Base-by-base conservation (phyloP, 148 eudicot genomes). In the Drosera capensis region DNA sequence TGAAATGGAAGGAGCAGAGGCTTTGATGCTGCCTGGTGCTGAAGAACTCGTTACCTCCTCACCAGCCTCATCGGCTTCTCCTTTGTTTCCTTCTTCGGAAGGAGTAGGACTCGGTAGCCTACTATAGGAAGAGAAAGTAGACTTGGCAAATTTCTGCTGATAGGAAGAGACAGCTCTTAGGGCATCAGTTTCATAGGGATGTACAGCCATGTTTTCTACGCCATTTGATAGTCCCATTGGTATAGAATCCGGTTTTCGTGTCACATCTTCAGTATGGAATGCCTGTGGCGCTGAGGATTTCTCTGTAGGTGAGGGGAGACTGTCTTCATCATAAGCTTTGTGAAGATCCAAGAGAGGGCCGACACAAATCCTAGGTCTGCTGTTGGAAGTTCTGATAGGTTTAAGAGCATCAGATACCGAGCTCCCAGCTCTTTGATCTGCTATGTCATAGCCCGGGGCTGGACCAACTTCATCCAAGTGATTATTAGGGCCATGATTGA, bases 61-160 rank as follows among this genome's bases (percentile, higher is more conserved):
- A 55, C 63, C 54, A 14, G 40, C 55, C 43, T 80, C 99, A 47
- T 67, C 77, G 53, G 49, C 20, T 45, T 62, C 74, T 42, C 63
- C 79, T 29, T 52, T 59, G 40, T 71, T 74, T 44, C 77, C 64
- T 25, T 78, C 94, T 55, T 81, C 88, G 16, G 94, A 85, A 52
- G 95, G 99, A 52, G 99, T 90, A 40, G 99, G 99, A 55, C 99
- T 90, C 7, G 99, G 99, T 58, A 90, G 88, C 46, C 60, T 69
- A 38, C 81, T 92, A 31, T 56, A 49, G 49, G 71, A 55, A 31
- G 50, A 30, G 37, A 78, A 74, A 17, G 93, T 58, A 60, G 64
- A 69, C 52, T 64, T 67, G 20, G 76, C 74, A 68, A 85, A 90
- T 67, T 86, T 90, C 48, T 90, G 95, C 50, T 90, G 99, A 73